A percentile compares a stretch with the other conserved stretches of the same genome.
phyloP scores from a whole-genome alignment of 495 filamentous ascomycete species.

The Penicillium paradoxum region DNA sequence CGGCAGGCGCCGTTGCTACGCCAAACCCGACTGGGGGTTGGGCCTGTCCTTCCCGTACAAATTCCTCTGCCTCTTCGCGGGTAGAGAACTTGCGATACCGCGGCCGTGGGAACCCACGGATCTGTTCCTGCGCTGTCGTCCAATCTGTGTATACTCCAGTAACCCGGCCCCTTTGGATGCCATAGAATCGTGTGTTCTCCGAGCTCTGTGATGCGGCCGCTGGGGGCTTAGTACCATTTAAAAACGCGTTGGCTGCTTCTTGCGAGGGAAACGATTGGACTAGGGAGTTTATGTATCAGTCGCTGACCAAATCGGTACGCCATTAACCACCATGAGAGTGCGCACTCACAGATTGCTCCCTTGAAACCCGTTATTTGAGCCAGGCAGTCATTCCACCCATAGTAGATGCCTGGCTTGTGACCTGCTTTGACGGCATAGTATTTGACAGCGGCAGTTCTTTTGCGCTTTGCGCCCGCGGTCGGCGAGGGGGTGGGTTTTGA shows the following conservation, averaged over 20 bases:
- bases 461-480: conserved; percentile 58
- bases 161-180: conserved; percentile 71
- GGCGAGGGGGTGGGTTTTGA: conserved; percentile 30
- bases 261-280: conserved; percentile 79
- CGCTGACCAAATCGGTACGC: not conserved
- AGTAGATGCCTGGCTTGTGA: conserved; percentile 78
- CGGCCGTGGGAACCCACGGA: conserved; percentile 69
- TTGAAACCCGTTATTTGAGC: conserved; percentile 80
- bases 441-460: conserved; percentile 57
- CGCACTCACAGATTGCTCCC: conserved; percentile 68
- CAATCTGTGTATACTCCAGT: conserved; percentile 90
- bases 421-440: conserved; percentile 86
- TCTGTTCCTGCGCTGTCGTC: conserved; percentile 69
- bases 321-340: not conserved
- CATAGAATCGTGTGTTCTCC: conserved; percentile 61
- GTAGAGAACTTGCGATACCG: conserved; percentile 80
- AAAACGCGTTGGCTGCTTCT: conserved; percentile 73
- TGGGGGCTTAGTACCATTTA: conserved; percentile 54
- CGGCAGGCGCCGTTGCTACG: conserved; percentile 13
- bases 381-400: conserved; percentile 75
- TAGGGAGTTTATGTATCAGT: conserved; percentile 28
- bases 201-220: conserved; percentile 16
- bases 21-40: conserved; percentile 25
- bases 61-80: conserved; percentile 70
- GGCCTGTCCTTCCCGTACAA: conserved; percentile 50